Conservation (phyloP, 2,329 filamentous ascomycete species). For the Chrysoporthe austroafricana region DNA sequence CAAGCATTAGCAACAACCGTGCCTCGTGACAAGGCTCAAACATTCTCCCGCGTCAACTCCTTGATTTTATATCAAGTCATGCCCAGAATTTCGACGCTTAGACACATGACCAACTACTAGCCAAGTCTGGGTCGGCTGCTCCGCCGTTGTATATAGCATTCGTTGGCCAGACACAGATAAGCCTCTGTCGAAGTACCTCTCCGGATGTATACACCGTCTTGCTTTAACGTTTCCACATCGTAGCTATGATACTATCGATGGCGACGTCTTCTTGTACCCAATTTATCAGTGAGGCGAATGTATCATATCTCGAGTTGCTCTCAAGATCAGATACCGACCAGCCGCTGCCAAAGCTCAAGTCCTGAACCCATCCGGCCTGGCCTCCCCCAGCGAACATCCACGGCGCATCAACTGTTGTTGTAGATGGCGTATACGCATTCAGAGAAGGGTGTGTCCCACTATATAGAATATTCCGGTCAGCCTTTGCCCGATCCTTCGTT, state of each 20-base stretch:
- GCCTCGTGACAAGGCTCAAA: too few species aligned
- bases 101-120: constrained; percentile 18
- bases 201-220: constrained; percentile 20
- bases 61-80: too few species aligned
- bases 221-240: constrained; percentile 29
- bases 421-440: constrained; percentile 24
- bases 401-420: constrained; percentile 35
- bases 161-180: constrained; percentile 34
- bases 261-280: constrained; percentile 32
- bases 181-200: constrained; percentile 32
- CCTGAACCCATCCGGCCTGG: constrained; percentile 32
- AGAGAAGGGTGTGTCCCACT: constrained; percentile 19
- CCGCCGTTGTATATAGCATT: constrained; percentile 19
- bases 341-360: constrained; percentile 27
- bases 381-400: constrained; percentile 40
- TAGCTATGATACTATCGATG: constrained; percentile 24
- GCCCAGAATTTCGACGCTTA: background rate
- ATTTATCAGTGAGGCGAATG: constrained; percentile 25
- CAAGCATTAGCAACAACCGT: too few species aligned
- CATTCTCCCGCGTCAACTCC: too few species aligned
- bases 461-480: constrained; percentile 1
- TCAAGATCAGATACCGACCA: constrained; percentile 32
- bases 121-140: constrained; percentile 11
- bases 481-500: background rate
- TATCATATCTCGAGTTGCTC: constrained; percentile 41